These are phyloP conservation scores for Thecamonas trahens DNA, from an alignment of 78 protist genomes.

Conservation along the genomic window DNA sequence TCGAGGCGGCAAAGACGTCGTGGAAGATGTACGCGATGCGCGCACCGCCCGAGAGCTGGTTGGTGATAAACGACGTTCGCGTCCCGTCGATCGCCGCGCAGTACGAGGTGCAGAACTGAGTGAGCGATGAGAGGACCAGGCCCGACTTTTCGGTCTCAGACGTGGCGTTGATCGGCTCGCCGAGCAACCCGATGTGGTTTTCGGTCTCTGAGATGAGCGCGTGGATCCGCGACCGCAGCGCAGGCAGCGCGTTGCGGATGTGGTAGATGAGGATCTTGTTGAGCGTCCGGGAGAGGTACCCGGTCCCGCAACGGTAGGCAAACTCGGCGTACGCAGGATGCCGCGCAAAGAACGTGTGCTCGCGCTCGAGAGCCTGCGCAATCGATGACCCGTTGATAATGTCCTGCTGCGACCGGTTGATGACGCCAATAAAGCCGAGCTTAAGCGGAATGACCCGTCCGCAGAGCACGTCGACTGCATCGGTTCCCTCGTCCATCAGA, in stretches of 20 bases:
- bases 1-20: slow-evolving; percentile 40
- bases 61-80: background rate
- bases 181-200: slow-evolving; percentile 27
- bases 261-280: slow-evolving; percentile 58
- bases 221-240: slow-evolving; percentile 22
- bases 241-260: slow-evolving; percentile 70
- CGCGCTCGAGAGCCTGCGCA: slow-evolving; percentile 29
- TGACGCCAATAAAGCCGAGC: slow-evolving; percentile 80
- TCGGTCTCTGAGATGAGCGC: slow-evolving; percentile 44
- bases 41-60: slow-evolving; percentile 82
- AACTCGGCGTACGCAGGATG: slow-evolving; percentile 56
- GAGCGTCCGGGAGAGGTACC: slow-evolving; percentile 45
- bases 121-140: slow-evolving; percentile 26
- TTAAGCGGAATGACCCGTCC: slow-evolving; percentile 51
- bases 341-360: slow-evolving; percentile 46
- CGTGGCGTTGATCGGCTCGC: slow-evolving; percentile 52
- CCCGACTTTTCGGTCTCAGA: no score
- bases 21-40: slow-evolving; percentile 75
- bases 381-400: slow-evolving; percentile 36
- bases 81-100: slow-evolving; percentile 53
- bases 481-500: slow-evolving; percentile 83
- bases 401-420: slow-evolving; percentile 79
- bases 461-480: slow-evolving; percentile 75
- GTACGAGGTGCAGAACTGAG: slow-evolving; percentile 2
- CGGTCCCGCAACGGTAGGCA: slow-evolving; percentile 55